Conservation (phyloP, 2,329 filamentous ascomycete genomes). For the Xylariaceae sp. region DNA sequence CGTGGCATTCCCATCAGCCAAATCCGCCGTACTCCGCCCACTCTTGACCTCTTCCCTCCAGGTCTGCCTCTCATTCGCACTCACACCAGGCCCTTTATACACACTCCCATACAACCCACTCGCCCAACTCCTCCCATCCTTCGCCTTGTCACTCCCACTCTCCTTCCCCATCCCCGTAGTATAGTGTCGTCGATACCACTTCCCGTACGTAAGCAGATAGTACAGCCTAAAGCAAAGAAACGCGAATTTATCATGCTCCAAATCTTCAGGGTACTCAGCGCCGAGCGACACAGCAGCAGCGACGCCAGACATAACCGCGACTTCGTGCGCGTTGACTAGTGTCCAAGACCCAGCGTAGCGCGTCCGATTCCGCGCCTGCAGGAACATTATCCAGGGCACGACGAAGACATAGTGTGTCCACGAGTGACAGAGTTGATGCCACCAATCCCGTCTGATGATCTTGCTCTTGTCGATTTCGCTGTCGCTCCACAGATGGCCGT, state of each 20-base stretch:
- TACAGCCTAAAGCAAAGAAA: constrained; percentile 61
- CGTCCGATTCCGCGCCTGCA: constrained; percentile 60
- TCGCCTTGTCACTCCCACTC: constrained; percentile 35
- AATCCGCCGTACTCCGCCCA: constrained; percentile 35
- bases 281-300: constrained; percentile 67
- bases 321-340: constrained; percentile 64
- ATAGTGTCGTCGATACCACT: constrained; percentile 51
- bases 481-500: constrained; percentile 52
- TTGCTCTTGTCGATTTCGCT: constrained; percentile 52
- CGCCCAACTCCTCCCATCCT: constrained; percentile 54
- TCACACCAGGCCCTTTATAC: constrained; percentile 58
- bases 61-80: constrained; percentile 48
- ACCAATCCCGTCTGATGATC: constrained; percentile 58
- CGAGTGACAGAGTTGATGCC: constrained; percentile 60
- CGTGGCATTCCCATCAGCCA: constrained; percentile 32
- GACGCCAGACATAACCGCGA: constrained; percentile 65
- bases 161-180: constrained; percentile 25
- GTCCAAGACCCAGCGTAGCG: constrained; percentile 65
- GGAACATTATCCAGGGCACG: constrained; percentile 64
- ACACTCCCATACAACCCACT: constrained; percentile 57
- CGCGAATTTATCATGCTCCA: constrained; percentile 61
- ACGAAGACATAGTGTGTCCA: constrained; percentile 59
- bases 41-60: constrained; percentile 43
- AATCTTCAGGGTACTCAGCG: constrained; percentile 60
- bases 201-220: constrained; percentile 59